Evolutionary conservation across 2,329 filamentous ascomycete genomes (phyloP), one percentile per base, ranked within the genome.

Genomic region (Pseudonectria foliicola): DNA sequence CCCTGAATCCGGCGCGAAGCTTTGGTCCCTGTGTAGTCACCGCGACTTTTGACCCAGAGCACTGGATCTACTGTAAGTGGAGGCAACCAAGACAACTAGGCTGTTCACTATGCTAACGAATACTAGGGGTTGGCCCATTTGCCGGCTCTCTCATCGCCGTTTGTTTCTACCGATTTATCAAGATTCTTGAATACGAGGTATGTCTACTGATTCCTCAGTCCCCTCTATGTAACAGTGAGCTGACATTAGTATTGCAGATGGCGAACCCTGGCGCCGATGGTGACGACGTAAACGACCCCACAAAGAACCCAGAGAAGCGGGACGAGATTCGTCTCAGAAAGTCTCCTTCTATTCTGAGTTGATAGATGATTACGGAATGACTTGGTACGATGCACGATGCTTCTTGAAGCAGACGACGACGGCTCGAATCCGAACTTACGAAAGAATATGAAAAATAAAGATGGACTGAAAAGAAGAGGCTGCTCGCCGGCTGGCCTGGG

Each of bases 231-330:
- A 6, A 12, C 18, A 28, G 3, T 7, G 12, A 16, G 27, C 21
- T 35, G 28, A 44, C 14, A 24, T 8, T 21, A n/a, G 15, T 24
- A 4, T 5, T 25, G 24, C 18, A 64, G 53, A 67, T 67, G 62
- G 66, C 62, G 10, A 69, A 68, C 40, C 65, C 66, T 14, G 64
- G 64, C 10, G 64, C 66, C 14, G 66, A 69, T 42, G 64, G 64
- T 16, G 64, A 67, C 37, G 53, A 57, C 25, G 35, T 47, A 15
- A 67, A 67, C 30, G 64, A 68, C 45, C 63, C 64, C 7, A 66
- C 63, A 12, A 56, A 60, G 47, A 67, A 67, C 42, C 59, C 61
- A 2, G 59, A 64, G 44, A 67, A 64, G 52, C 50, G 48, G 24
- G 59, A 57, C 11, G 50, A 53, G 37, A 42, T 53, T 18, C 47